phyloP scores from a whole-genome alignment of 176 grass and related monocot genomes.

The Aegilops tauschii region DNA sequence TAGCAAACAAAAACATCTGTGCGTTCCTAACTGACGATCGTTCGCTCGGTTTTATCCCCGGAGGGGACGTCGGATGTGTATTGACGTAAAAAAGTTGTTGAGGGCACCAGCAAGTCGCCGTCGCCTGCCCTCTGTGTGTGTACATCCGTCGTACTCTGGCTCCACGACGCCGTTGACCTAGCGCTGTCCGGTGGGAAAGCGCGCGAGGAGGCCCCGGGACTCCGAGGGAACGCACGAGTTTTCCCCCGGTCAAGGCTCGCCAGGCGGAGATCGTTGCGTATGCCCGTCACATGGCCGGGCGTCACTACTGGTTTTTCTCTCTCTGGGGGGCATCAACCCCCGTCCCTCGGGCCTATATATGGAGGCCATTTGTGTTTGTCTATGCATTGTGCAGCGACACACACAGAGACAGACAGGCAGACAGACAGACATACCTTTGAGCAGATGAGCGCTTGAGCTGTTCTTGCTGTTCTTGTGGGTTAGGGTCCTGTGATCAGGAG shows the following conservation, averaged over 20 bases:
- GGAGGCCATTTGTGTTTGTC: not conserved
- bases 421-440: not conserved
- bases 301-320: not conserved
- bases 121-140: not conserved
- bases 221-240: not conserved
- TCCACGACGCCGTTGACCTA: not conserved
- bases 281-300: not conserved
- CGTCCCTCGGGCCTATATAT: slow-evolving; percentile 9
- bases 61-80: no score
- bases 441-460: not conserved
- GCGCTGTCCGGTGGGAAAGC: not conserved
- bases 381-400: no score
- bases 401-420: not conserved
- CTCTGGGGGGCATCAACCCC: not conserved
- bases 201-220: no score
- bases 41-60: no score
- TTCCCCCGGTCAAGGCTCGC: not conserved
- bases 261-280: not conserved
- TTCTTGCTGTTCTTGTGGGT: not conserved
- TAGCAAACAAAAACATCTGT: no score
- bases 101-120: not conserved
- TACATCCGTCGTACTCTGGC: not conserved
- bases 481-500: slow-evolving; percentile 52
- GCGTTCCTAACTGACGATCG: no score
- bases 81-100: not conserved